Base-by-base conservation (phyloP, 768 basidiomycete genomes). In the Phylloporus sp. region DNA sequence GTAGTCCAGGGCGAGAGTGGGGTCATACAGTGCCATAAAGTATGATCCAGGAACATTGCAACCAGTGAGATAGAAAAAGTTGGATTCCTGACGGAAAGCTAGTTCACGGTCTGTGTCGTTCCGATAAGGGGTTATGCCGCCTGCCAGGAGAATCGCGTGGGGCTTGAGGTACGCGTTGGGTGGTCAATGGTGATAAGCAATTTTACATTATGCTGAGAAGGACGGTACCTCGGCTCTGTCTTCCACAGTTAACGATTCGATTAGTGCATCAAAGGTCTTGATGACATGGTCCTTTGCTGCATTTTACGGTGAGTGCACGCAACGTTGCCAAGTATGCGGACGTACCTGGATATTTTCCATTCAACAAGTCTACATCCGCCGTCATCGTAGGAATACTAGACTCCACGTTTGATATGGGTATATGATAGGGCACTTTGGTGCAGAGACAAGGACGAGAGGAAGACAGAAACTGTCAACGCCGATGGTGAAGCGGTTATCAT, bases 401-500 rank as follows among this genome's bases (percentile, higher is more conserved):
- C 14, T 10, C 27, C 9, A 20, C 21, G 47, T 22, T 23, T 4
- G 20, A 38, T n/a, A 17, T 20, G 27, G n/a, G n/a, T n/a, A n/a
- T n/a, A n/a, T n/a, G n/a, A n/a, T n/a, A n/a, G n/a, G n/a, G n/a
- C n/a, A n/a, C n/a, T n/a, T n/a, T n/a, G n/a, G n/a, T 33, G 14
- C 3, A 46, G 55, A 1, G 9, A 45, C 49, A 42, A 15, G 7
- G 23, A 22, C n/a, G n/a, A n/a, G n/a, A n/a, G n/a, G n/a, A 41
- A 21, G 6, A 7, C 4, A 29, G 7, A 28, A n/a, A n/a, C n/a
- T n/a, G n/a, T n/a, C 23, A 15, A 75, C 75, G 64, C 74, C 70
- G 74, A 82, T 86, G 84, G 85, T 86, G 85, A 86, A 86, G 81
- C 76, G 84, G 85, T 85, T 86, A 86, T 86, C 84, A 86, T 87